Evolutionary conservation across 345 rosid species (phyloP).

Genomic region (Toxicodendron radicans): DNA sequence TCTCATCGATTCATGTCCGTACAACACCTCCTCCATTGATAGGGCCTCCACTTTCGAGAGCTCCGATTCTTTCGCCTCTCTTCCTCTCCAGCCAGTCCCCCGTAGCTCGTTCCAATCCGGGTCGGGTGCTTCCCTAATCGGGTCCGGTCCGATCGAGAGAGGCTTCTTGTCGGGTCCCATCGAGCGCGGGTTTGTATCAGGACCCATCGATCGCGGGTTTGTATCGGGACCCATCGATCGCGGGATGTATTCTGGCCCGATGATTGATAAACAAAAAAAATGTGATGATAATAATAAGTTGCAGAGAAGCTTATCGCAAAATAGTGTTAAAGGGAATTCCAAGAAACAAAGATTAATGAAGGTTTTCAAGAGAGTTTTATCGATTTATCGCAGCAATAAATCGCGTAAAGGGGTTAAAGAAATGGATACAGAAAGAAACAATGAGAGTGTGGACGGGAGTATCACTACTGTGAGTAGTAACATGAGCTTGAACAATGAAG

Average conservation of each 20-base stretch:
- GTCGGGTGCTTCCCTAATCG: conserved; percentile 37
- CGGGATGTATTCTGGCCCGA: conserved; percentile 55
- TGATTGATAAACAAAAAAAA: conserved; percentile 23
- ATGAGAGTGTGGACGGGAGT: conserved; percentile 11
- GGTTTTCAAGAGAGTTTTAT: conserved; percentile 46
- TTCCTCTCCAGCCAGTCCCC: conserved; percentile 87
- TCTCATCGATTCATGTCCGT: conserved; percentile 36
- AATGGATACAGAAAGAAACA: conserved; percentile 30
- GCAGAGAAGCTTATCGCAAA: conserved; percentile 54
- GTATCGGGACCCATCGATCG: no score
- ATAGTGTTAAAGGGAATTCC: conserved; percentile 29
- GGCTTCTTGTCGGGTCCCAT: conserved; percentile 92
- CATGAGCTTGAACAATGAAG: conserved; percentile 17
- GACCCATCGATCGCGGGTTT: conserved; percentile 51
- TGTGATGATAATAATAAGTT: conserved; percentile 30
- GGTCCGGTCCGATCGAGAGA: conserved; percentile 90
- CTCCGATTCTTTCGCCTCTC: conserved; percentile 79
- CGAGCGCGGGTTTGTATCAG: conserved; percentile 63
- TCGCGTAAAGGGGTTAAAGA: conserved; percentile 48
- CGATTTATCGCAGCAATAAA: conserved; percentile 41
- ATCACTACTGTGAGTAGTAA: conserved; percentile 19
- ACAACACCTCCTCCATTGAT: conserved; percentile 44
- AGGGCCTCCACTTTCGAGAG: conserved; percentile 81
- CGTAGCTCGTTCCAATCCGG: conserved; percentile 53
- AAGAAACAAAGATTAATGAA: conserved; percentile 40